Percentiles rank a stretch among this genome's conserved stretches.
Conservation (phyloP, 1,284 basidiomycete genomes). For the Hymenochaete sp. region DNA sequence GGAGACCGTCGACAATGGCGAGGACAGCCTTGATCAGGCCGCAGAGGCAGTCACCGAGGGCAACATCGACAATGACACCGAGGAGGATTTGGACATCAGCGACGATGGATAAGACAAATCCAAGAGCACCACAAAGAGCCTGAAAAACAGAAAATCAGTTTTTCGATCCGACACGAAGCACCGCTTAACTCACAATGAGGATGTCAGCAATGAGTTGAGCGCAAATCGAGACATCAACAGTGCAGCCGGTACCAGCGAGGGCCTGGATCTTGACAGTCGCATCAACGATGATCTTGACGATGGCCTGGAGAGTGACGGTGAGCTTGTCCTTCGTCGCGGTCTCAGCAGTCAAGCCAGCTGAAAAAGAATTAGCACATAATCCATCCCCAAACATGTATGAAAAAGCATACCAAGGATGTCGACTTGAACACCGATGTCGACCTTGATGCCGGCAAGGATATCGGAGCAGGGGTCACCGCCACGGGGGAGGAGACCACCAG, state of each 20-base stretch:
- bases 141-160: not conserved
- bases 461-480: not conserved
- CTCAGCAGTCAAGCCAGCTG: constrained; percentile 6
- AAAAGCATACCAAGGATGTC: constrained; percentile 7
- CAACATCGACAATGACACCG: constrained; percentile 4
- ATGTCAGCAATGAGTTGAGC: constrained; percentile 15
- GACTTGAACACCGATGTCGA: not conserved
- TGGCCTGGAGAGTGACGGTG: constrained; percentile 5
- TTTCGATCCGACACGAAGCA: not conserved
- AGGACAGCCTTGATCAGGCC: constrained; percentile 5
- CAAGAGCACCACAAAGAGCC: constrained; percentile 4
- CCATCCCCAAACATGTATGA: not conserved
- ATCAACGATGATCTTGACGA: constrained; percentile 7
- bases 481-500: not conserved
- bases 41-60: constrained; percentile 7
- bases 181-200: constrained; percentile 9
- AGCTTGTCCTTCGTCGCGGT: constrained; percentile 11
- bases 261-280: constrained; percentile 14
- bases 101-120: constrained; percentile 2
- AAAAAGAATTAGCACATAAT: not conserved
- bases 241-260: constrained; percentile 12
- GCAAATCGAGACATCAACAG: constrained; percentile 8
- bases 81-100: constrained; percentile 3
- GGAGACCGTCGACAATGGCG: constrained; percentile 8
- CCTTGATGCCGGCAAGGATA: constrained; percentile 13